Conservation (phyloP, 352 stramenopile species). For the Phytophthora crassamura region DNA sequence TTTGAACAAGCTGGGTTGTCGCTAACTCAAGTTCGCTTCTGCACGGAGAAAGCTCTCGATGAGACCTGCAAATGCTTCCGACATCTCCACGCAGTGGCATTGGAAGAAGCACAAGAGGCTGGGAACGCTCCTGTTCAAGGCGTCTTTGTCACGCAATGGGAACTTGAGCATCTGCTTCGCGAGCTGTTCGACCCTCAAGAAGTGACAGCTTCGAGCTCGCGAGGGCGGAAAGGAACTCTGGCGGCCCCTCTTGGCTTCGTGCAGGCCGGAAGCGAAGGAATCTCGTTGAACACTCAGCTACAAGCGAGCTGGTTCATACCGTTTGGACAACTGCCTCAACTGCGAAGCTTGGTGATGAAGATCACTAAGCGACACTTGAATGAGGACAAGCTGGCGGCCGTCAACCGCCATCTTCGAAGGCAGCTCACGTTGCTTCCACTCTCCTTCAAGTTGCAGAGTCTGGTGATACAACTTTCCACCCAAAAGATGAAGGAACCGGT, state of each 20-base stretch:
- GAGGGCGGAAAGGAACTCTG: slow-evolving; percentile 15
- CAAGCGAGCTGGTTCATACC: slow-evolving; percentile 73
- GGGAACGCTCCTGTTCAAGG: slow-evolving; percentile 23
- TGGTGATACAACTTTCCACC: slow-evolving; percentile 47
- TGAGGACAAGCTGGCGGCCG: slow-evolving; percentile 53
- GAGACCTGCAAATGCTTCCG: slow-evolving; percentile 50
- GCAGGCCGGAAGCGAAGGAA: slow-evolving; percentile 18
- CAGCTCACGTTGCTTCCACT: slow-evolving; percentile 57
- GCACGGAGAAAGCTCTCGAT: slow-evolving; percentile 56
- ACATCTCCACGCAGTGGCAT: slow-evolving; percentile 38
- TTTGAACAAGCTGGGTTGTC: slow-evolving; percentile 52
- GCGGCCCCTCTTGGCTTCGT: slow-evolving; percentile 18
- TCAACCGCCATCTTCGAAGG: slow-evolving; percentile 58
- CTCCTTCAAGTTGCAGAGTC: slow-evolving; percentile 44
- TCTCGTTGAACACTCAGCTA: slow-evolving; percentile 42
- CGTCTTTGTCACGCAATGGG: slow-evolving; percentile 62
- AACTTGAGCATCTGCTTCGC: slow-evolving; percentile 55
- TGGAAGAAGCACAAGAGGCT: slow-evolving; percentile 20
- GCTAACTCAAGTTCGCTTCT: slow-evolving; percentile 61
- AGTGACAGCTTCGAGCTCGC: slow-evolving; percentile 1
- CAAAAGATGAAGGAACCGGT: slow-evolving; percentile 17
- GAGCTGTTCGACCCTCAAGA: slow-evolving; percentile 36
- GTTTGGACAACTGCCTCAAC: slow-evolving; percentile 52
- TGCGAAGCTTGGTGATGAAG: slow-evolving; percentile 60
- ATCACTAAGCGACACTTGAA: slow-evolving; percentile 63